Conservation (phyloP, 768 basidiomycete genomes). For the Sarcomyxa edulis region DNA sequence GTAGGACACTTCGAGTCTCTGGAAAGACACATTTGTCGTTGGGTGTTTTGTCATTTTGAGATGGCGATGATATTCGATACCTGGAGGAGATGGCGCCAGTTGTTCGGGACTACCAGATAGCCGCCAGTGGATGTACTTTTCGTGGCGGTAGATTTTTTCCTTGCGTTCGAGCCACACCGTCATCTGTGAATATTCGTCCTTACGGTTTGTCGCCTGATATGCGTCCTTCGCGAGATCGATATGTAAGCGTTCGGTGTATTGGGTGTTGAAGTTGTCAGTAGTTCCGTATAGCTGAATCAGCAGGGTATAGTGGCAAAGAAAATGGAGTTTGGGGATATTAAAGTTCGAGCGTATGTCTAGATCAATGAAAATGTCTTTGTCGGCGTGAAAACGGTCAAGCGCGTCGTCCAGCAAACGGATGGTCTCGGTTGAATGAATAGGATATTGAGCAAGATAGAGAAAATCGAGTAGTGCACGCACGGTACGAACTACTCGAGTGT, state of each 20-base stretch:
- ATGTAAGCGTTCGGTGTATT: slow-evolving; percentile 9
- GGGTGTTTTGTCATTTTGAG: slow-evolving; percentile 17
- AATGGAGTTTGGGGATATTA: slow-evolving; percentile 9
- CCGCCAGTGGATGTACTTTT: slow-evolving; percentile 21
- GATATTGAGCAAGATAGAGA: slow-evolving; percentile 24
- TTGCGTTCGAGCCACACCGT: slow-evolving; percentile 27
- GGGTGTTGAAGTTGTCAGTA: slow-evolving; percentile 13
- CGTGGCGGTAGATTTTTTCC: slow-evolving; percentile 24
- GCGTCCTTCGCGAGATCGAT: slow-evolving; percentile 23
- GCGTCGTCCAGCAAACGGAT: slow-evolving; percentile 18
- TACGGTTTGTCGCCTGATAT: slow-evolving; percentile 16
- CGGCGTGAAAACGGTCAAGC: slow-evolving; percentile 18
- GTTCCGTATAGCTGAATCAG: slow-evolving; percentile 8
- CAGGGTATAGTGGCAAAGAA: slow-evolving; percentile 3
- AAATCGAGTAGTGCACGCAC: slow-evolving; percentile 26
- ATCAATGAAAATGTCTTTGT: slow-evolving; percentile 22
- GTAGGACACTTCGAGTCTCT: too few relatives aligned
- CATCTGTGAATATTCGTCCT: slow-evolving; percentile 32
- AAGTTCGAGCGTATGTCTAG: slow-evolving; percentile 6
- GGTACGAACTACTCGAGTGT: slow-evolving; percentile 10
- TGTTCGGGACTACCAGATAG: slow-evolving; percentile 6
- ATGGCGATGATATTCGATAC: too few relatives aligned
- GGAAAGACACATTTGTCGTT: too few relatives aligned
- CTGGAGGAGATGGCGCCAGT: slow-evolving; percentile 9
- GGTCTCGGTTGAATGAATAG: slow-evolving; percentile 18